Base-by-base conservation (phyloP, 345 rosid species). In the Melaleuca alternifolia region DNA sequence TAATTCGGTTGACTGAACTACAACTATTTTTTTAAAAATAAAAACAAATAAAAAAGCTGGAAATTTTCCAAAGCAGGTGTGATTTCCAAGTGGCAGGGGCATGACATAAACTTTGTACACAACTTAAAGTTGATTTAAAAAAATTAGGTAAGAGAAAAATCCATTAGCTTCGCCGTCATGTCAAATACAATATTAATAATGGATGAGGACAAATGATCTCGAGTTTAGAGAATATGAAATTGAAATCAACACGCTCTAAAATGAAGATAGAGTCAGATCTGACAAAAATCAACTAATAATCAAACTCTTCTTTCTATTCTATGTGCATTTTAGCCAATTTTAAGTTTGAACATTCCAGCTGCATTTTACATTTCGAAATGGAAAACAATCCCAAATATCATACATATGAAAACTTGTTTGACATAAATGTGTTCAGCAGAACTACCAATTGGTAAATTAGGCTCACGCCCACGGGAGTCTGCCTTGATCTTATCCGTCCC, bases 231-330 rank as follows among this genome's bases (percentile, higher is more conserved):
- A 26, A 59, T 11, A 57, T 11, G 33, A 59, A 15, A 26, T 11
- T 59, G 33, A 3, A 59, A 59, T 26, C 71, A 0, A 61, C 5
- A 0, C 37, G 6, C 37, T 61, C 71, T 6, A 6, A n/a, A 61
- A n/a, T n/a, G 20, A 61, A 61, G 12, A n/a, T n/a, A 2, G 71
- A 61, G 12, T n/a, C 28, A 6, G 12, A n/a, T n/a, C 8, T 12
- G 10, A 12, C 37, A 0, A 41, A 61, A 61, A 61, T 0, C 3
- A 1, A 56, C 23, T n/a, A 6, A 12, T n/a, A 12, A 2, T 61
- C 18, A 12, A 61, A 13, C 16, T 61, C 71, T 61, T 6, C 18
- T 61, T n/a, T 61, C 71, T 13, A n/a, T 13, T n/a, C 6, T 59
- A n/a, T 59, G 71, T n/a, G 20, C 28, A 13, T 1, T n/a, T 61